phyloP scores from a whole-genome alignment of 805 yeast genomes.

The Komagataella kurtzmanii region DNA sequence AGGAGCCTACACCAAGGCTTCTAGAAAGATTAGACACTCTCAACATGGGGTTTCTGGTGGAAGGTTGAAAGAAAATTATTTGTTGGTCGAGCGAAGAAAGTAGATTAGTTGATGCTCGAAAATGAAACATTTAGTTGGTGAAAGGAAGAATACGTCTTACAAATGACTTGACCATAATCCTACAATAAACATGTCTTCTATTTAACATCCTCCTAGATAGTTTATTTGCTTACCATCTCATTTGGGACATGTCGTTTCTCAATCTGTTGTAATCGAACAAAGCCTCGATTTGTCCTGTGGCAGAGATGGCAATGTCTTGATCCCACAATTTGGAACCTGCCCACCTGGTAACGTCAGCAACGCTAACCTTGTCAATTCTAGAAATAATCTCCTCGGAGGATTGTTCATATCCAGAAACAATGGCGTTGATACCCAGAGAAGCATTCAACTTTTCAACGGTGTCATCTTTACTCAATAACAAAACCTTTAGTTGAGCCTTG shows the following conservation, averaged over 20 bases:
- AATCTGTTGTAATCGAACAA: slow-evolving; percentile 74
- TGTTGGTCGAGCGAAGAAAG: neutral
- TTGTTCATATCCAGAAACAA: slow-evolving; percentile 48
- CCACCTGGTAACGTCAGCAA: slow-evolving; percentile 54
- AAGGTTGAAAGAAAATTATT: neutral
- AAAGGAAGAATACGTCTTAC: neutral
- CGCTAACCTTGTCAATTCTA: slow-evolving; percentile 49
- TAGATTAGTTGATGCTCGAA: neutral
- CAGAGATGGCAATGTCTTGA: slow-evolving; percentile 72
- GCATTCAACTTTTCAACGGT: slow-evolving; percentile 35
- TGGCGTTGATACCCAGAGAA: slow-evolving; percentile 44
- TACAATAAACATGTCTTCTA: neutral
- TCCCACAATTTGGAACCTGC: slow-evolving; percentile 70
- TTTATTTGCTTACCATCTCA: slow-evolving; percentile 47
- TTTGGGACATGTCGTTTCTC: slow-evolving; percentile 82
- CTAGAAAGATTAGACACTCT: neutral
- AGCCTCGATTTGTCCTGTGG: slow-evolving; percentile 78
- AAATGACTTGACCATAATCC: neutral
- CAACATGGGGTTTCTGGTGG: neutral
- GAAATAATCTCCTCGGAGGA: slow-evolving; percentile 46
- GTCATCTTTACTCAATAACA: slow-evolving; percentile 32
- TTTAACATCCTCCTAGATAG: neutral
- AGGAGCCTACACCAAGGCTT: neutral
- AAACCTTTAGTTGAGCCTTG: slow-evolving; percentile 57
- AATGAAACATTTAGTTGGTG: neutral